Percentiles rank a stretch among this genome's conserved stretches.
phyloP scores from a whole-genome alignment of 129 eudicot genomes.

The Kitagawia praeruptora region DNA sequence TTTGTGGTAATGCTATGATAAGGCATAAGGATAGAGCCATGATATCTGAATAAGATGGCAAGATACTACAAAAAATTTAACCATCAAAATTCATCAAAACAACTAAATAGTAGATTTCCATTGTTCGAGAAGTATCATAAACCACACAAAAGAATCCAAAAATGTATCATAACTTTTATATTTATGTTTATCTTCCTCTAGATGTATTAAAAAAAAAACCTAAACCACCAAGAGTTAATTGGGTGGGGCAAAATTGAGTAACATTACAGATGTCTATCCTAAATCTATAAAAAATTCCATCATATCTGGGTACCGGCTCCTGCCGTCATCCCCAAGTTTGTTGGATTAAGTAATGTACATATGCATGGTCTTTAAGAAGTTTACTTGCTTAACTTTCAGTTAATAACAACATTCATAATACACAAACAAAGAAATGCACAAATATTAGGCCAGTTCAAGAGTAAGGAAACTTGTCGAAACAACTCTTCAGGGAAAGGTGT shows the following conservation, averaged over 20 bases:
- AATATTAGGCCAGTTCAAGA: not conserved
- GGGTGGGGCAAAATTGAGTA: not conserved
- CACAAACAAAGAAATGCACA: not conserved
- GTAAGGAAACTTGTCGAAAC: not conserved
- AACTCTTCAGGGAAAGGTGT: not conserved
- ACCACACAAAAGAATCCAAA: not conserved
- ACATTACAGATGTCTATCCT: not conserved
- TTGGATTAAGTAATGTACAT: not conserved
- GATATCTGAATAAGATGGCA: not conserved
- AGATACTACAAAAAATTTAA: not conserved
- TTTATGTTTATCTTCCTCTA: not conserved
- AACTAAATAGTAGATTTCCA: not conserved
- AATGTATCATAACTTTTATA: not conserved
- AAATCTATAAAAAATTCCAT: not conserved
- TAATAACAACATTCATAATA: not conserved
- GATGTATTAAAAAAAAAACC: not conserved
- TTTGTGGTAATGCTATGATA: not conserved
- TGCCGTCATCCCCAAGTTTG: not conserved
- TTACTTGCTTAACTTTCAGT: not conserved
- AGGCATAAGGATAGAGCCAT: too few relatives aligned
- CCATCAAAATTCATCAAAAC: not conserved
- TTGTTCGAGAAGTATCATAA: not conserved
- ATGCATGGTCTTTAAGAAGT: not conserved
- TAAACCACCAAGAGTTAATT: not conserved
- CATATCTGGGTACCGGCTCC: not conserved